Conservation (phyloP, 2,329 filamentous ascomycete species). For the Aspergillus texensis region DNA sequence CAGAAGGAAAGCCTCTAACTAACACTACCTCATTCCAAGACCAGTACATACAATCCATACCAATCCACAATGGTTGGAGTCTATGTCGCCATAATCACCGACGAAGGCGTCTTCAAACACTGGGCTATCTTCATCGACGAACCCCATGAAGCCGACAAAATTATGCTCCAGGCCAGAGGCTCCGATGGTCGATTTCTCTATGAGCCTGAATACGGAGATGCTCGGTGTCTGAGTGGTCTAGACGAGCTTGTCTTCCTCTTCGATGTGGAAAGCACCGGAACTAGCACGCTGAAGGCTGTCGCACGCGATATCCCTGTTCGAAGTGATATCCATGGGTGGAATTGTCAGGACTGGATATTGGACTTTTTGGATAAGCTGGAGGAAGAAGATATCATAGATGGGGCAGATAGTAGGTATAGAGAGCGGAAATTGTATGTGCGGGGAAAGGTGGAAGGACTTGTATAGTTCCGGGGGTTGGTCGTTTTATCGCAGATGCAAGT, state of each 20-base stretch:
- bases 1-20: neutral
- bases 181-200: neutral
- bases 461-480: neutral
- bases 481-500: neutral
- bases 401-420: neutral
- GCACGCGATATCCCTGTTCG: neutral
- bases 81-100: neutral
- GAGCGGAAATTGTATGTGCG: neutral
- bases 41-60: neutral
- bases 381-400: neutral
- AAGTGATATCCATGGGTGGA: constrained; percentile 1
- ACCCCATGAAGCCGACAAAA: neutral
- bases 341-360: neutral
- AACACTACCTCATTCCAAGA: neutral
- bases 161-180: neutral
- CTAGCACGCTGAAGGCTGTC: neutral
- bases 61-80: neutral
- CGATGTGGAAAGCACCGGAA: neutral
- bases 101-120: neutral
- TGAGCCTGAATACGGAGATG: neutral
- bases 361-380: neutral
- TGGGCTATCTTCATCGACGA: neutral
- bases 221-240: neutral
- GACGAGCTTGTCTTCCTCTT: neutral
- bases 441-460: neutral